Evolutionary conservation across 352 stramenopile genomes (phyloP).

Genomic region (Pythium sukuiense): DNA sequence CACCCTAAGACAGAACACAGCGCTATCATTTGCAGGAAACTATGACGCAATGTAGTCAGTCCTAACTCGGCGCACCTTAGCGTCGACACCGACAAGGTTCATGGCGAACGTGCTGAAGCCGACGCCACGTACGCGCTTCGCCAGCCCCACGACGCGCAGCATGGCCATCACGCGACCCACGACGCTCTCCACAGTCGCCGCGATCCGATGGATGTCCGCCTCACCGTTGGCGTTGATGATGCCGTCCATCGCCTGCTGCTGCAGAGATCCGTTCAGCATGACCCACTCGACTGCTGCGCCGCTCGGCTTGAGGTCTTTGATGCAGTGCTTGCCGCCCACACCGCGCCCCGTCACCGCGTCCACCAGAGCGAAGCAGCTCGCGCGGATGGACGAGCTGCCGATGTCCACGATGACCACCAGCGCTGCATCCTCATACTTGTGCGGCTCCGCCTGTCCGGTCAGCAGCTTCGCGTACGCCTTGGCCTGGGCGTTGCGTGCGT

Average conservation of each 20-base stretch:
- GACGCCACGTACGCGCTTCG: conserved; percentile 60
- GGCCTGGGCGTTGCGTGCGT: conserved; percentile 15
- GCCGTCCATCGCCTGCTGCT: conserved; percentile 53
- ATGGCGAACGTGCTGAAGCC: conserved; percentile 94
- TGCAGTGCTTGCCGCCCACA: not conserved
- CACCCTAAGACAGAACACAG: conserved; percentile 32
- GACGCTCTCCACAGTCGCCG: conserved; percentile 46
- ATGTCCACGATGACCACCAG: conserved; percentile 88
- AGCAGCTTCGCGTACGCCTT: conserved; percentile 28
- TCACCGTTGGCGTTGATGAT: conserved; percentile 65
- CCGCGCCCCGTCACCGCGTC: conserved; percentile 5
- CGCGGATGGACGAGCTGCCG: conserved; percentile 92
- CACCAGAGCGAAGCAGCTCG: conserved; percentile 82
- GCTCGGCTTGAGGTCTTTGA: not conserved
- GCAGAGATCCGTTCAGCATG: conserved; percentile 61
- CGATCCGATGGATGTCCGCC: conserved; percentile 49
- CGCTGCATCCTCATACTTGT: conserved; percentile 46
- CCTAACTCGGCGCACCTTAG: conserved; percentile 22
- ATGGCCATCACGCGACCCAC: conserved; percentile 51
- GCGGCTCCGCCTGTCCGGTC: conserved; percentile 32
- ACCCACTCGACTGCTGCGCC: conserved; percentile 44
- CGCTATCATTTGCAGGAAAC: not conserved
- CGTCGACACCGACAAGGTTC: conserved; percentile 91
- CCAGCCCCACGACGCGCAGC: conserved; percentile 44
- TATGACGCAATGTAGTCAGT: not conserved